Conservation (phyloP, 176 grass and related monocot species). For the Cenchrus purpureus region DNA sequence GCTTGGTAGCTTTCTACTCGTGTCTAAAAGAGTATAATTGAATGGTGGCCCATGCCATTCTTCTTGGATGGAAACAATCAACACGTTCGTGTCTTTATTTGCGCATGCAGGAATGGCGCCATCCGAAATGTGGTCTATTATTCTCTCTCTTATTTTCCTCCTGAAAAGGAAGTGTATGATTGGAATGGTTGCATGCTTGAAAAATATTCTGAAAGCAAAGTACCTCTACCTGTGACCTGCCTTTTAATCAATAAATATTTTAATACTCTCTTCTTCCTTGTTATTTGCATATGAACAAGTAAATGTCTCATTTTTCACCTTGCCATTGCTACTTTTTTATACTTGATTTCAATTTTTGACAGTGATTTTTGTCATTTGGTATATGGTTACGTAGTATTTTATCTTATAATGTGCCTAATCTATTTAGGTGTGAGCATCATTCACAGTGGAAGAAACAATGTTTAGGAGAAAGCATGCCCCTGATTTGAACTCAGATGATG, state of each 20-base stretch:
- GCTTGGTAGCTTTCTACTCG: not conserved
- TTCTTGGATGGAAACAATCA: not conserved
- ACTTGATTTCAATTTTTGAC: not conserved
- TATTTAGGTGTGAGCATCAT: slow-evolving; percentile 20
- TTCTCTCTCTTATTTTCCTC: not conserved
- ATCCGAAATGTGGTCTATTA: not conserved
- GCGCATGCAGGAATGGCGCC: not conserved
- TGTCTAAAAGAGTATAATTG: not conserved
- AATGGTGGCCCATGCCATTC: not conserved
- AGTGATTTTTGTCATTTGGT: not conserved
- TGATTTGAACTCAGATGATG: slow-evolving; percentile 44
- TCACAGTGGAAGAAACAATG: slow-evolving; percentile 51
- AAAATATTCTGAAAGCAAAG: slow-evolving; percentile 6
- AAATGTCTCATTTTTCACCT: not conserved
- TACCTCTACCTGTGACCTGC: not conserved
- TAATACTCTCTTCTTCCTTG: not conserved
- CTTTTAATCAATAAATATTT: not conserved
- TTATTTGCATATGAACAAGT: not conserved
- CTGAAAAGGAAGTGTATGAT: not conserved
- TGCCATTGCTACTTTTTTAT: not conserved
- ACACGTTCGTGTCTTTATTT: not conserved
- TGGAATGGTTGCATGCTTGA: not conserved
- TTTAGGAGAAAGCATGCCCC: slow-evolving; percentile 65
- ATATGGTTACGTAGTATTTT: not conserved
- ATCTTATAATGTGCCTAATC: not conserved